Evolutionary conservation across 2,329 filamentous ascomycete species (phyloP).

Genomic region (Thelonectria rubi): DNA sequence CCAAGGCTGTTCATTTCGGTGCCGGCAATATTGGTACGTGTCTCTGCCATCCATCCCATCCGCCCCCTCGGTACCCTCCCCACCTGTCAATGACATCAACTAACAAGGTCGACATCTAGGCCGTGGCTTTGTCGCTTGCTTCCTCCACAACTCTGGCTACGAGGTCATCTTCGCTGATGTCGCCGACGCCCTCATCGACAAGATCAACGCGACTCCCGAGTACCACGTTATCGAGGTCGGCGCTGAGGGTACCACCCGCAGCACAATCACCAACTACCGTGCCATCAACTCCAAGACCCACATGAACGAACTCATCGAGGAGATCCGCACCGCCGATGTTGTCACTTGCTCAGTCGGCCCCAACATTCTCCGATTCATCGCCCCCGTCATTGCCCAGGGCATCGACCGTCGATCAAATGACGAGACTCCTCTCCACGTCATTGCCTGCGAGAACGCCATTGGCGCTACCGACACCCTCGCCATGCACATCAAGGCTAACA

Average conservation of each 20-base stretch:
- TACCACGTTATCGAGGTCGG: constrained; percentile 97
- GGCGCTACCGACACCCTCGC: constrained; percentile 90
- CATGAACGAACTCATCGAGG: constrained; percentile 81
- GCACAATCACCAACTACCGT: constrained; percentile 92
- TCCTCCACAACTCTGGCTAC: constrained; percentile 93
- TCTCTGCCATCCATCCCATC: background rate
- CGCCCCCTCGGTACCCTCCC: background rate
- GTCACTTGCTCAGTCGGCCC: constrained; percentile 98
- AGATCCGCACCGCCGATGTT: constrained; percentile 86
- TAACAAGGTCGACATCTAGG: constrained; percentile 47
- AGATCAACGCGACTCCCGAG: constrained; percentile 76
- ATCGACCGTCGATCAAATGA: constrained; percentile 77
- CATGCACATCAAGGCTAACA: constrained; percentile 82
- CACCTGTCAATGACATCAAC: constrained; percentile 6
- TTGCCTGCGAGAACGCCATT: constrained; percentile 98
- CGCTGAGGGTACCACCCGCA: constrained; percentile 79
- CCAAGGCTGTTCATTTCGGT: constrained; percentile 85
- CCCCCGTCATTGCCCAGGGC: constrained; percentile 93
- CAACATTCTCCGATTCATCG: constrained; percentile 95
- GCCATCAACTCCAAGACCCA: constrained; percentile 94
- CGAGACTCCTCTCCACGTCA: constrained; percentile 80
- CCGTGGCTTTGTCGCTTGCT: constrained; percentile 87
- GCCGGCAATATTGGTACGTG: constrained; percentile 80
- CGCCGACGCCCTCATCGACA: constrained; percentile 81
- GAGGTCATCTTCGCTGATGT: constrained; percentile 98